Percentiles rank a stretch among this genome's conserved stretches.
These are phyloP conservation scores for Cryphonectria carpinicola DNA, from an alignment of 2,329 filamentous ascomycete genomes.

Conservation along the genomic window DNA sequence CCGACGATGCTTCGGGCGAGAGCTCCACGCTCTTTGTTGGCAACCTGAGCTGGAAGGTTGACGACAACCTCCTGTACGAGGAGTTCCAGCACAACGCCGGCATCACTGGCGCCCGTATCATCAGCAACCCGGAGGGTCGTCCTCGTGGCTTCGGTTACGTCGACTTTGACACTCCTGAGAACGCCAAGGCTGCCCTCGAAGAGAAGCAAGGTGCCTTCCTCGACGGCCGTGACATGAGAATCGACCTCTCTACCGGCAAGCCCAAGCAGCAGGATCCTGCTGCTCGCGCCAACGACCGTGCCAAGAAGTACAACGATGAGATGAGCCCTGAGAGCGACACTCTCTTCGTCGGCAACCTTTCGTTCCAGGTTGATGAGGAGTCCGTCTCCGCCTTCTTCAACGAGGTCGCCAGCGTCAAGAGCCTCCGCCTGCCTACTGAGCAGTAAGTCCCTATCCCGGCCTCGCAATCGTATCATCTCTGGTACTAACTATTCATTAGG, in stretches of 20 bases:
- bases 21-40: slow-evolving; percentile 82
- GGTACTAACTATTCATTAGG: slow-evolving; percentile 46
- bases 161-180: slow-evolving; percentile 72
- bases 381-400: slow-evolving; percentile 74
- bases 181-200: slow-evolving; percentile 44
- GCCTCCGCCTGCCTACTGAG: slow-evolving; percentile 87
- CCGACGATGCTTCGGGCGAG: slow-evolving; percentile 50
- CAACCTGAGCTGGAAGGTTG: slow-evolving; percentile 88
- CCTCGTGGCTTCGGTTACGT: slow-evolving; percentile 95
- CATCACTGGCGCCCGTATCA: slow-evolving; percentile 74
- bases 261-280: slow-evolving; percentile 35
- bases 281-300: slow-evolving; percentile 65
- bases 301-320: slow-evolving; percentile 75
- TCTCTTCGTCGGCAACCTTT: slow-evolving; percentile 88
- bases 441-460: slow-evolving; percentile 51
- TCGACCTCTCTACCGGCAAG: slow-evolving; percentile 44
- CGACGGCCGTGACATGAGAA: slow-evolving; percentile 43
- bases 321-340: slow-evolving; percentile 82
- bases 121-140: slow-evolving; percentile 80
- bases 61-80: slow-evolving; percentile 78
- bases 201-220: slow-evolving; percentile 43
- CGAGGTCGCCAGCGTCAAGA: slow-evolving; percentile 71
- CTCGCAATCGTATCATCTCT: background rate
- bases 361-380: slow-evolving; percentile 82
- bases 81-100: slow-evolving; percentile 83